A percentile compares a stretch with the other conserved stretches of the same genome.
These are phyloP conservation scores for Ganoderma lingzhi DNA, from an alignment of 1,284 basidiomycete genomes.

Conservation along the genomic window DNA sequence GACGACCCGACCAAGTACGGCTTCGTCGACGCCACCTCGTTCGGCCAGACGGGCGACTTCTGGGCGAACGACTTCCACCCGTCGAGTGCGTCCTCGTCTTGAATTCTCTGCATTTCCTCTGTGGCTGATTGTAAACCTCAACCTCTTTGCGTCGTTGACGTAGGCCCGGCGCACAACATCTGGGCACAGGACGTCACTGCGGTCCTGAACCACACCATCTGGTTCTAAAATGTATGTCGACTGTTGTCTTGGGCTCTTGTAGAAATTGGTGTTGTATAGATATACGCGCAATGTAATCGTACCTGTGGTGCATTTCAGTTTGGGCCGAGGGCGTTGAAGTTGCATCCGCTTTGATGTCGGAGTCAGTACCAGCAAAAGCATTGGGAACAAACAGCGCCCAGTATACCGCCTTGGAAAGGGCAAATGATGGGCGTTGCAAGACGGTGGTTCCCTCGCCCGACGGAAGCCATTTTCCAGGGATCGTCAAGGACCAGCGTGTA, in stretches of 20 bases:
- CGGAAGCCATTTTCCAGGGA: background rate
- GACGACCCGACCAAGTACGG: conserved; percentile 57
- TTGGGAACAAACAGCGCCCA: too few relatives aligned
- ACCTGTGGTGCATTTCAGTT: background rate
- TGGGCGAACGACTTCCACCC: conserved; percentile 49
- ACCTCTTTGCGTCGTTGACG: background rate
- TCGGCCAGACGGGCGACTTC: conserved; percentile 57
- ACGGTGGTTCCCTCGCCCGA: background rate
- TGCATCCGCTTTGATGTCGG: background rate
- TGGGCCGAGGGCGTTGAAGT: background rate
- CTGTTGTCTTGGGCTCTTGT: background rate
- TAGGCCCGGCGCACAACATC: conserved; percentile 37
- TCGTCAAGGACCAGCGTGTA: background rate
- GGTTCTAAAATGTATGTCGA: background rate
- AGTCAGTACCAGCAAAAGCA: background rate
- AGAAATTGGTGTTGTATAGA: background rate
- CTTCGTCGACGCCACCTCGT: conserved; percentile 59
- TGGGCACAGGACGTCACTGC: conserved; percentile 35
- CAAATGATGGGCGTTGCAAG: background rate
- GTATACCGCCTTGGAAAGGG: background rate
- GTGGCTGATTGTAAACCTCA: background rate
- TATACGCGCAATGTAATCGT: too few relatives aligned
- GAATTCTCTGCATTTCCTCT: background rate
- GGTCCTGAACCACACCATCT: conserved; percentile 20
- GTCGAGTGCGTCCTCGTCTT: conserved; percentile 12